Base-by-base conservation (phyloP, 2,329 filamentous ascomycete species). In the Talaromyces sp. region DNA sequence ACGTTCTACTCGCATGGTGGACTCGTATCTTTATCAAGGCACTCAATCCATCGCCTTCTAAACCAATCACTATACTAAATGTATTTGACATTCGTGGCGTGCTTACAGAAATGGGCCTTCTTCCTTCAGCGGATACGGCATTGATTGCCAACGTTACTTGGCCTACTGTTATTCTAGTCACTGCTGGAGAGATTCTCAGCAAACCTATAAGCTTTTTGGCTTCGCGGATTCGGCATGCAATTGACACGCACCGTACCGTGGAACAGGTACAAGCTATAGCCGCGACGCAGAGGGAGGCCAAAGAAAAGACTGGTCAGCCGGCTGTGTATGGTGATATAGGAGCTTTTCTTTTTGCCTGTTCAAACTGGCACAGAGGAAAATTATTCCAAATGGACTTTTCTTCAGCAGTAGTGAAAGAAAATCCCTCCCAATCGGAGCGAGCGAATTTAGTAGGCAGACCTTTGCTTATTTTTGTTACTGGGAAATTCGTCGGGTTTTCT, bases 1-100 rank as follows among this genome's bases (percentile, higher is more conserved):
- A 84, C 61, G 71, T 83, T 1, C 68, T 84, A 2, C 70, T 73
- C 1, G 80, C 79, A 0, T 84, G 81, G 79, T 70, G 74, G 61
- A 70, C 76, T 9, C 75, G 75, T 10, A 68, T 75, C 11, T 70
- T 70, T 48, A 67, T 70, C 27, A 69, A 65, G 33, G 67, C 67
- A 3, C 61, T 69, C 65, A n/a, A 70, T 69, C 57, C 69, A 70
- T n/a, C 68, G 68, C n/a, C 74, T 19, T 64, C 68, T 16, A 71
- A 72, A 31, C 71, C 73, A 1, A 67, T 82, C 50, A 74, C 72
- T 9, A 70, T 79, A n/a, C 68, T 78, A 52, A 80, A 81, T 69
- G 74, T 77, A 1, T 76, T 82, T 61, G 77, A 79, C 45, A 64
- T 78, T 14, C 79, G 77, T 37, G 65, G 65, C 16, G 67, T 73